Evolutionary conservation across 2,329 filamentous ascomycete species (phyloP), one percentile per base, ranked within the genome.

Genomic region (Aspergillus sp.): DNA sequence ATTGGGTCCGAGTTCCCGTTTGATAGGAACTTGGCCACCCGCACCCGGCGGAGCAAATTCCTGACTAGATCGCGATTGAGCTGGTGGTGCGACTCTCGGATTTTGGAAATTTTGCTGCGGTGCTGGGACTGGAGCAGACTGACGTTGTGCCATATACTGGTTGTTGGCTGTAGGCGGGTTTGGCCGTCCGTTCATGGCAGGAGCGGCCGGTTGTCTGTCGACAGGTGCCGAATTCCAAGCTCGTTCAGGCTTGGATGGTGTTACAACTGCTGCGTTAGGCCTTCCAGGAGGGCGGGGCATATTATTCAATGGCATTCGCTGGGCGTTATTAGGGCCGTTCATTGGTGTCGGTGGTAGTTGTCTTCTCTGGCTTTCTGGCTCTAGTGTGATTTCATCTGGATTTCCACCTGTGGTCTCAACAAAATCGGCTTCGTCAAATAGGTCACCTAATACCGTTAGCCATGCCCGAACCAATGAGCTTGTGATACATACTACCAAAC

Each of bases 351-450:
- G 58, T 32, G 57, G 61, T 40, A 60, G 62, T 28, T 52, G 52
- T 12, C 44, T 50, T 47, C 38, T 48, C 13, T 51, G 46, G 2
- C 47, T 45, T 27, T 68, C 67, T 31, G 61, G 52, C 8, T 69
- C 73, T 38, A 90, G 65, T 28, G 77, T 67, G n/a, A 91, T 75
- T 60, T 91, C 88, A 61, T 93, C 87, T 4, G 86, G 86, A 57
- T 90, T 83, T 13, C 78, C 83, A 27, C 85, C 79, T 49, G 86
- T 77, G 7, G 76, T 70, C 6, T 86, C 83, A 39, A 78, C 82
- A 59, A 90, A 89, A 62, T 90, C 86, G 40, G 79, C 83, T 65
- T 88, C 85, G 56, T 89, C 86, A 59, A 90, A 85, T 47, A 88
- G 81, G 75, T 76, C 67, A 62, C 70, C 70, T 68, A 36, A 28